Evolutionary conservation across 2,329 filamentous ascomycete genomes (phyloP).

Genomic region (Microthyrium microscopicum): DNA sequence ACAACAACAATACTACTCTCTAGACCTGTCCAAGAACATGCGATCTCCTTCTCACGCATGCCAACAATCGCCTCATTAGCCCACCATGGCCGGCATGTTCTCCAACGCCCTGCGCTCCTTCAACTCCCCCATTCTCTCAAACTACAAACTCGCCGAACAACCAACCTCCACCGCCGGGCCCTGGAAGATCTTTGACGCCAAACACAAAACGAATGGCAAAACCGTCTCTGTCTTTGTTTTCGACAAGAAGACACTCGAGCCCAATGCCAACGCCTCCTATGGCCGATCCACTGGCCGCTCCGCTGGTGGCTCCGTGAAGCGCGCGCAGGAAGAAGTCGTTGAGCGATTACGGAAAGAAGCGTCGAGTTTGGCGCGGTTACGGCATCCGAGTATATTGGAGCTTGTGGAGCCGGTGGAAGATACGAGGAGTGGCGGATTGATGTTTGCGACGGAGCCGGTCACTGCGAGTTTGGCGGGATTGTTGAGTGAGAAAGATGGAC

Average conservation of each 20-base stretch:
- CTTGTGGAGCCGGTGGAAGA: constrained; percentile 92
- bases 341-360: constrained; percentile 87
- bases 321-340: constrained; percentile 72
- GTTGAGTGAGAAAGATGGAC: constrained; percentile 75
- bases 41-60: too few species aligned
- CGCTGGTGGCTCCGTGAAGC: constrained; percentile 55
- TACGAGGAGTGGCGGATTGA: constrained; percentile 73
- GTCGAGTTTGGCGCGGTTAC: constrained; percentile 67
- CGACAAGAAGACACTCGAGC: constrained; percentile 71
- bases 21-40: too few species aligned
- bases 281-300: constrained; percentile 40
- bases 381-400: constrained; percentile 85
- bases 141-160: constrained; percentile 67
- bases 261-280: constrained; percentile 42
- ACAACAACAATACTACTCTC: too few species aligned
- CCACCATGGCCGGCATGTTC: constrained; percentile 49
- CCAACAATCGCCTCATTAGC: too few species aligned
- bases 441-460: constrained; percentile 89
- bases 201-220: constrained; percentile 88
- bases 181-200: constrained; percentile 96
- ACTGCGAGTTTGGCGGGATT: constrained; percentile 74
- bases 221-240: constrained; percentile 86
- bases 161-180: constrained; percentile 70
- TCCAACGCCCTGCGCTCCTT: constrained; percentile 88
- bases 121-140: constrained; percentile 78